Evolutionary conservation across 2,329 filamentous ascomycete species (phyloP).

Genomic region (Neopestalotiopsis sp.): DNA sequence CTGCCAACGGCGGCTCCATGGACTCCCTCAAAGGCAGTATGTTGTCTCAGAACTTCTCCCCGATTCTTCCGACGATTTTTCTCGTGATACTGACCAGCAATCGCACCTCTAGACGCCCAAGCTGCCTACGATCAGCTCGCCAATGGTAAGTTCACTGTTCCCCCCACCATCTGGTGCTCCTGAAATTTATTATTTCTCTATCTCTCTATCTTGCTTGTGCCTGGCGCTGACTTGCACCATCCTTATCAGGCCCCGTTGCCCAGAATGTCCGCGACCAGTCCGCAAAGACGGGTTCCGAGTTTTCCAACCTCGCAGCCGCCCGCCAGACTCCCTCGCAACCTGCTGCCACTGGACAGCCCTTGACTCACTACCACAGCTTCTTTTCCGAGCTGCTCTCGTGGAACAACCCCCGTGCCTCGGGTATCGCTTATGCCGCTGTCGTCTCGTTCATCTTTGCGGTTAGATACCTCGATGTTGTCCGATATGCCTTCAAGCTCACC

Average conservation of each 20-base stretch:
- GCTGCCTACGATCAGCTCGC: constrained; percentile 54
- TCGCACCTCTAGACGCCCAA: constrained; percentile 46
- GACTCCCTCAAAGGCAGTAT: constrained; percentile 58
- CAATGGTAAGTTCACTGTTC: constrained; percentile 44
- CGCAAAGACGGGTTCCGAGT: constrained; percentile 59
- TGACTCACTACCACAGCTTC: constrained; percentile 75
- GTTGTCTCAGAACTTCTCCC: constrained; percentile 31
- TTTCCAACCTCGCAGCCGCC: constrained; percentile 62
- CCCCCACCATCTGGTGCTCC: not conserved
- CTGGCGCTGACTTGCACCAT: constrained; percentile 5
- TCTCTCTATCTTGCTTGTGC: not conserved
- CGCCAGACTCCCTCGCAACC: constrained; percentile 58
- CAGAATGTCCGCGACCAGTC: constrained; percentile 62
- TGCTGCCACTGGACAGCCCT: constrained; percentile 64
- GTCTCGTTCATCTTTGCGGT: constrained; percentile 65
- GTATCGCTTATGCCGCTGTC: constrained; percentile 64
- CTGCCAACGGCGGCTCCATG: constrained; percentile 52
- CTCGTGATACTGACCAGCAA: constrained; percentile 35
- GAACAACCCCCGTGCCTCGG: constrained; percentile 72
- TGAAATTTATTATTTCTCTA: not conserved
- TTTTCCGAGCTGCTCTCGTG: constrained; percentile 73
- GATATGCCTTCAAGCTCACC: constrained; percentile 69
- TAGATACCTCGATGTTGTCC: constrained; percentile 69
- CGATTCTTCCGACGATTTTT: constrained; percentile 18
- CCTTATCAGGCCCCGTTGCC: constrained; percentile 58